Evolutionary conservation across 169 alveolate species (phyloP).

Genomic region (Plasmodium gaboni): DNA sequence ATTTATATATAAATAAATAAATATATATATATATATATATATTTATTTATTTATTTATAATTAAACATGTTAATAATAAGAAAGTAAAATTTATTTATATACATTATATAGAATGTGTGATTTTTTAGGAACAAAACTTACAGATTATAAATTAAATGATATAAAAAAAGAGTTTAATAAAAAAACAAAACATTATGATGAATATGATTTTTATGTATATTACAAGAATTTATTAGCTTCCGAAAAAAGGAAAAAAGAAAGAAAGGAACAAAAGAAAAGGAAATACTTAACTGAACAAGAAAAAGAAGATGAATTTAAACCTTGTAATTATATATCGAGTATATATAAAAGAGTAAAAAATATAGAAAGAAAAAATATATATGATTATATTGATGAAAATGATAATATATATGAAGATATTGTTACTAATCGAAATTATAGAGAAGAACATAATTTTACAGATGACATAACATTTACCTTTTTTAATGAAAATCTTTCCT

Average conservation of each 20-base stretch:
- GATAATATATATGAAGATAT: conserved; percentile 76
- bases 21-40: no score
- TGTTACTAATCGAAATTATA: conserved; percentile 17
- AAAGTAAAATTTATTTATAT: no score
- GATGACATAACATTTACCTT: conserved; percentile 60
- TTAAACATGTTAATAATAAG: no score
- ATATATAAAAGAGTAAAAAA: conserved; percentile 31
- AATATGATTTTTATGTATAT: conserved; percentile 69
- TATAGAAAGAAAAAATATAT: conserved; percentile 26
- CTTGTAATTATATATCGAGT: conserved; percentile 69
- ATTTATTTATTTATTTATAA: no score
- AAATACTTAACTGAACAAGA: background rate
- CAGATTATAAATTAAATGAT: conserved; percentile 43
- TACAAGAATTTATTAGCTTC: conserved; percentile 46
- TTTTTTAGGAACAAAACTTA: conserved; percentile 59
- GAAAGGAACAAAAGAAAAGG: conserved; percentile 4
- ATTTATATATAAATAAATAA: no score
- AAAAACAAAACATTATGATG: conserved; percentile 54
- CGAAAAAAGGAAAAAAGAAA: conserved; percentile 45
- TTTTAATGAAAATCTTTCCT: conserved; percentile 66
- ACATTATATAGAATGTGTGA: conserved; percentile 19
- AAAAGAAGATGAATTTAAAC: conserved; percentile 37
- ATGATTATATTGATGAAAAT: conserved; percentile 71
- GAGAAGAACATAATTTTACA: conserved; percentile 15
- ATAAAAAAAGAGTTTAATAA: conserved; percentile 33